phyloP scores from a whole-genome alignment of 306 rosid species.

The Dalbergia oliveri region DNA sequence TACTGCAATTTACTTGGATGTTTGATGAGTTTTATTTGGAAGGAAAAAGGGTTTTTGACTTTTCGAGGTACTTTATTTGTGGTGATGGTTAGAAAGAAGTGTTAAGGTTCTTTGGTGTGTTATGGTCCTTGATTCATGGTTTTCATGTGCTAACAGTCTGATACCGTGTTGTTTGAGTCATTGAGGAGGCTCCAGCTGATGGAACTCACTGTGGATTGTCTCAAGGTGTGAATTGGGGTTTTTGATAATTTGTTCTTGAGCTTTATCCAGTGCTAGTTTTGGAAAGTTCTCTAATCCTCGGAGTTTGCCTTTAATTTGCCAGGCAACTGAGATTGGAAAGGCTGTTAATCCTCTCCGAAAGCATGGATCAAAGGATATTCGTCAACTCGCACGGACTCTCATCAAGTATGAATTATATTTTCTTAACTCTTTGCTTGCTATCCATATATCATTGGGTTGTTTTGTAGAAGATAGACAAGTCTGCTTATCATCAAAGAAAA shows the following conservation, averaged over 20 bases:
- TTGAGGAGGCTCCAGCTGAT: slow-evolving; percentile 89
- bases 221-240: slow-evolving; percentile 66
- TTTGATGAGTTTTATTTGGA: slow-evolving; percentile 3
- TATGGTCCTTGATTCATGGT: slow-evolving; percentile 42
- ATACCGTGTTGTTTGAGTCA: slow-evolving; percentile 73
- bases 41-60: neutral
- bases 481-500: slow-evolving; percentile 24
- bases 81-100: slow-evolving; percentile 23
- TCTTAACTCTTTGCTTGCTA: slow-evolving; percentile 27
- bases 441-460: slow-evolving; percentile 14
- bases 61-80: slow-evolving; percentile 25
- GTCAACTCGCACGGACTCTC: slow-evolving; percentile 71
- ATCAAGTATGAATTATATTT: slow-evolving; percentile 61
- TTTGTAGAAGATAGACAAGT: slow-evolving; percentile 33
- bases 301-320: slow-evolving; percentile 46
- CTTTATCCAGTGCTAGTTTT: slow-evolving; percentile 12
- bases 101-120: slow-evolving; percentile 26
- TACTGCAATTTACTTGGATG: slow-evolving; percentile 36
- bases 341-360: slow-evolving; percentile 76
- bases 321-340: slow-evolving; percentile 96
- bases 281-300: slow-evolving; percentile 19
- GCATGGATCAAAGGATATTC: slow-evolving; percentile 67
- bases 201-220: slow-evolving; percentile 70
- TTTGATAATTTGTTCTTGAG: slow-evolving; percentile 26
- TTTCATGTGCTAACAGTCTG: slow-evolving; percentile 70